Evolutionary conservation across 352 stramenopile genomes (phyloP), one percentile per base, ranked within the genome.

Genomic region (Globisporangium radiosum): DNA sequence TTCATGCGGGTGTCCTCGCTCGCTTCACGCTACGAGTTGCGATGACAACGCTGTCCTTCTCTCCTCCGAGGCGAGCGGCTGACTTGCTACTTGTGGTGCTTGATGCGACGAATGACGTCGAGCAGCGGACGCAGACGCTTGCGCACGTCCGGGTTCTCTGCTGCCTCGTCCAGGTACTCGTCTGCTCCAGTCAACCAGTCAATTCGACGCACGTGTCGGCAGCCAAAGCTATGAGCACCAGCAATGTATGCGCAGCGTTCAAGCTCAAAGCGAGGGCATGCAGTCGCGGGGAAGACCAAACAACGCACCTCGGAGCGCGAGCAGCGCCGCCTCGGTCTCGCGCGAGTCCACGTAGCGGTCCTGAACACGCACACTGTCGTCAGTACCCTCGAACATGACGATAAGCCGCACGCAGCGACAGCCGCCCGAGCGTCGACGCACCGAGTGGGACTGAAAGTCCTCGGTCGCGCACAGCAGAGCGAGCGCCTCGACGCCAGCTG

Each of bases 401-500:
- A 33, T 33, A 33, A 33, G 25, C 25, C 25, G 17, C 19, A 14
- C 9, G 39, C 33, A 54, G 25, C 17, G n/a, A 42, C 19, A 43
- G 25, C 13, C 36, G 15, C 6, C 25, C 14, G 47, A 17, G 17
- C 45, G 45, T 33, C 6, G 45, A 56, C 63, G 57, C 59, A 80
- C 72, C 47, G 69, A 57, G 45, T 88, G 78, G 15, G 81, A 88
- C 57, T 85, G 76, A 53, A 93, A 95, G 69, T 96, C 85, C 65
- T 96, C 87, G 38, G 85, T 89, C 54, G 70, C 82, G 65, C 82
- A 89, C 25, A 96, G 72, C 14, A 92, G 71, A 8, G 81, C 71
- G 37, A 97, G 71, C 0, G 82, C 73, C 57, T 95, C 81, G 38
- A 75, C 70, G 1, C 78, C 85, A 3, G 87, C 71, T 8, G 69